phyloP scores from a whole-genome alignment of 1,284 basidiomycete species.

The Meira nashicola region DNA sequence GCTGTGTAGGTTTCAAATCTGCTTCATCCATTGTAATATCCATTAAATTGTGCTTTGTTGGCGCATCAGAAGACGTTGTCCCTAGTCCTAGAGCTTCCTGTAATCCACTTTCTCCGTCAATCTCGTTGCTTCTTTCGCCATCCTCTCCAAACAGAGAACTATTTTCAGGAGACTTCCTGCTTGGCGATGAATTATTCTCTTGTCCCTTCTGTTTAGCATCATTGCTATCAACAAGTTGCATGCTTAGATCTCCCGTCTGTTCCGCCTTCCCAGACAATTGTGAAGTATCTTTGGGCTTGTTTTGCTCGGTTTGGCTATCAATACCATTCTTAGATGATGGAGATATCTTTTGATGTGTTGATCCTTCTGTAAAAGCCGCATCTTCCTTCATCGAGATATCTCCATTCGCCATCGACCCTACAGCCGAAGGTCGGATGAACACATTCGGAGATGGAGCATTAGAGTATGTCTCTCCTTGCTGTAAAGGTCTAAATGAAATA shows the following conservation, averaged over 20 bases:
- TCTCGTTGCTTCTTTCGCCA: background rate
- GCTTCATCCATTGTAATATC: background rate
- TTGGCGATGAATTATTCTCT: no score
- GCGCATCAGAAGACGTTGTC: constrained; percentile 1
- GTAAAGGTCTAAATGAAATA: constrained; percentile 69
- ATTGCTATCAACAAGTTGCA: no score
- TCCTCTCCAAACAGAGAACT: background rate
- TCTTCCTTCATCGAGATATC: no score
- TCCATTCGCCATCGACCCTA: background rate
- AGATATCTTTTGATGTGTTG: no score
- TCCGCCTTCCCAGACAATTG: no score
- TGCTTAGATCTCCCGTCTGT: no score
- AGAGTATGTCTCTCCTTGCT: background rate
- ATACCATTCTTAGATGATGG: no score
- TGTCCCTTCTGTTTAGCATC: no score
- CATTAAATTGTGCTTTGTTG: background rate
- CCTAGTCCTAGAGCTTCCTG: background rate
- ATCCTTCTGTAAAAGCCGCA: no score
- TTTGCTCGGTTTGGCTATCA: no score
- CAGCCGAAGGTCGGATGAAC: background rate
- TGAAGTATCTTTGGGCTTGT: no score
- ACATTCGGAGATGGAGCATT: constrained; percentile 3
- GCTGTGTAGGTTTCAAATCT: constrained; percentile 3
- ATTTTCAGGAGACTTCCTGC: background rate
- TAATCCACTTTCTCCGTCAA: background rate